Base-by-base conservation (phyloP, 2,329 filamentous ascomycete genomes). In the Penicillium sp. region DNA sequence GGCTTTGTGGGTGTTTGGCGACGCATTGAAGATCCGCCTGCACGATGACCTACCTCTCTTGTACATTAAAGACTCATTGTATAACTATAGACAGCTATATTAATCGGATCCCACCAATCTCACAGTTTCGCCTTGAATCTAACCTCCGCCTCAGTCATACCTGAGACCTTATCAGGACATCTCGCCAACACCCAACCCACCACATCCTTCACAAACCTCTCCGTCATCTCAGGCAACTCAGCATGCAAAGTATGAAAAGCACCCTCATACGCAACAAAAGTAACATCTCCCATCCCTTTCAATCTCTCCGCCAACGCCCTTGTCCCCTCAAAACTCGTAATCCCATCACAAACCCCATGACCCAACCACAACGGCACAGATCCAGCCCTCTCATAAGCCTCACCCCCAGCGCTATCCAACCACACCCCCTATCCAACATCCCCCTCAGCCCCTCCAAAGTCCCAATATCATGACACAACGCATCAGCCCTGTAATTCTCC, bases 401-500 rank as follows among this genome's bases (percentile, higher is more conserved):
- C 52, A 2, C 29, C 31, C 20, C 46, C 69, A 24, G 81, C 68
- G 41, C 72, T 75, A 2, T 79, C 70, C 50, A 95, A 69, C 43
- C 74, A 75, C 4, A 70, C 70, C 1, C 84, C 22, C 90, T 79
- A 64, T 94, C 87, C 54, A 96, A 71, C 77, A 95, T 77, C 0
- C 80, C 84, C 0, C 85, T 78, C 27, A 95, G 66, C 0, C 87
- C 87, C 66, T 90, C 84, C n/a, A 95, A 75, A 6, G 90, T 95
- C 28, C 89, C 90, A 2, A 82, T 91, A 66, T 91, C 78, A 69
- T 95, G 89, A 67, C 84, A 82, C 42, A 95, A 74, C 40, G 75
- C 63, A 67, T 96, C 90, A 24, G 79, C 76, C 2, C 72, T 70
- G 54, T 87, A 77, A 22, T 74, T 76, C 59, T 79, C 73, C 43